Percentiles rank a stretch among this genome's conserved stretches.
These are phyloP conservation scores for Polygonum maritimum DNA, from an alignment of 148 eudicot species.

Conservation along the genomic window DNA sequence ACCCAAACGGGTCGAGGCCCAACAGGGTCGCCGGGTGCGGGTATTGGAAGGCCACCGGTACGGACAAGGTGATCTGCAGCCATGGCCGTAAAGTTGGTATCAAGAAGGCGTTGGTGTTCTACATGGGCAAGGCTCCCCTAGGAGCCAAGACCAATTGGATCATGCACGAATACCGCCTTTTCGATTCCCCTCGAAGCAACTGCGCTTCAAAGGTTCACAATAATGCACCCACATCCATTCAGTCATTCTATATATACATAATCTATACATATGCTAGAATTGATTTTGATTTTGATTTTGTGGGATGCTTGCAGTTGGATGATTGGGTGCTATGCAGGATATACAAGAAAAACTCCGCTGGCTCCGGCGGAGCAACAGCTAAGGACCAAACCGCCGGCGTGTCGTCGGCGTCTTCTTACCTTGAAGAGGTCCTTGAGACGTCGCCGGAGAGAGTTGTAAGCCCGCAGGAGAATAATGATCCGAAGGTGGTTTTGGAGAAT, in stretches of 20 bases:
- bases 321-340: slow-evolving; percentile 72
- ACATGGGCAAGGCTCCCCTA: slow-evolving; percentile 69
- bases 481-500: slow-evolving; percentile 12
- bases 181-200: slow-evolving; percentile 21
- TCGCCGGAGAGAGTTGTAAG: neutral
- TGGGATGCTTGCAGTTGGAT: slow-evolving; percentile 41
- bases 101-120: slow-evolving; percentile 74
- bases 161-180: slow-evolving; percentile 81
- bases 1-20: slow-evolving; percentile 79
- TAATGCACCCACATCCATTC: neutral
- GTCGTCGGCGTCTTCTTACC: slow-evolving; percentile 41
- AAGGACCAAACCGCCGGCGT: slow-evolving; percentile 38
- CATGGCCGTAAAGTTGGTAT: slow-evolving; percentile 56
- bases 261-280: too few species aligned
- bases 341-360: slow-evolving; percentile 45
- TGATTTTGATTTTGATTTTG: neutral
- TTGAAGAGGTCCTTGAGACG: slow-evolving; percentile 50
- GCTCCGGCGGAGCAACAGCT: slow-evolving; percentile 11
- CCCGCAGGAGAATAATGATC: neutral
- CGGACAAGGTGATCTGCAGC: slow-evolving; percentile 50
- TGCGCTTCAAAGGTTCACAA: neutral
- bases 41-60: slow-evolving; percentile 85
- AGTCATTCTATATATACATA: too few species aligned
- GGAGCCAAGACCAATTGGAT: slow-evolving; percentile 86
- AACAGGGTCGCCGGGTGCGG: slow-evolving; percentile 72